These are phyloP conservation scores for Fusarium goolgardi DNA, from an alignment of 2,329 filamentous ascomycete species.

Conservation along the genomic window DNA sequence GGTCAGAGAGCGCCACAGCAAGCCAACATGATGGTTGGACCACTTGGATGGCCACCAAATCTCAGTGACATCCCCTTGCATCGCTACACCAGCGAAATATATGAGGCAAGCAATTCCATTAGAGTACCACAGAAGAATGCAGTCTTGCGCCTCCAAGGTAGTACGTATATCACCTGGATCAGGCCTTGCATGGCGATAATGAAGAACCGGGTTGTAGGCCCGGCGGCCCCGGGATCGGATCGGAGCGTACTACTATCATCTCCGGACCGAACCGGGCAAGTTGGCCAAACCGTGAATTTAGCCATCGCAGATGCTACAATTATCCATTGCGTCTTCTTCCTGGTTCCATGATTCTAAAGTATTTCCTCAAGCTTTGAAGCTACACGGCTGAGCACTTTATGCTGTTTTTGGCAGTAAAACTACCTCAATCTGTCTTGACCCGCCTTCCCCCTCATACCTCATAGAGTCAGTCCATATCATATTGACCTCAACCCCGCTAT, in stretches of 20 bases:
- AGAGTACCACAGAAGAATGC: neutral
- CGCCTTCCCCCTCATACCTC: slow-evolving; percentile 32
- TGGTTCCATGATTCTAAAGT: neutral
- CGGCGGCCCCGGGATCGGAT: slow-evolving; percentile 35
- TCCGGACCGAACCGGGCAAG: slow-evolving; percentile 28
- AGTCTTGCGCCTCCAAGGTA: neutral
- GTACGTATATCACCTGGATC: neutral
- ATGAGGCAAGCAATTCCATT: neutral
- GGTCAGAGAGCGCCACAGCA: slow-evolving; percentile 39
- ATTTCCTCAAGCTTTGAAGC: neutral
- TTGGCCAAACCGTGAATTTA: slow-evolving; percentile 19
- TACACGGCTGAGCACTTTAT: neutral
- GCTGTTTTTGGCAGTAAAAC: neutral
- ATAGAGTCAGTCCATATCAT: slow-evolving; percentile 20
- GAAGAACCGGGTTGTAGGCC: slow-evolving; percentile 41
- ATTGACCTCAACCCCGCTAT: slow-evolving; percentile 28
- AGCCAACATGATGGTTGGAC: slow-evolving; percentile 25
- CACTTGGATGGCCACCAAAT: slow-evolving; percentile 8
- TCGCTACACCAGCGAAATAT: neutral
- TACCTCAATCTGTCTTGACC: slow-evolving; percentile 12
- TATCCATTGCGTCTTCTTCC: neutral
- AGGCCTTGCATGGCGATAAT: slow-evolving; percentile 3
- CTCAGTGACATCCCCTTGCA: neutral
- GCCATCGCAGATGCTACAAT: neutral
- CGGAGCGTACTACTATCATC: slow-evolving; percentile 16